Conservation (phyloP, 805 yeast species). For the Blastobotrys americana region DNA sequence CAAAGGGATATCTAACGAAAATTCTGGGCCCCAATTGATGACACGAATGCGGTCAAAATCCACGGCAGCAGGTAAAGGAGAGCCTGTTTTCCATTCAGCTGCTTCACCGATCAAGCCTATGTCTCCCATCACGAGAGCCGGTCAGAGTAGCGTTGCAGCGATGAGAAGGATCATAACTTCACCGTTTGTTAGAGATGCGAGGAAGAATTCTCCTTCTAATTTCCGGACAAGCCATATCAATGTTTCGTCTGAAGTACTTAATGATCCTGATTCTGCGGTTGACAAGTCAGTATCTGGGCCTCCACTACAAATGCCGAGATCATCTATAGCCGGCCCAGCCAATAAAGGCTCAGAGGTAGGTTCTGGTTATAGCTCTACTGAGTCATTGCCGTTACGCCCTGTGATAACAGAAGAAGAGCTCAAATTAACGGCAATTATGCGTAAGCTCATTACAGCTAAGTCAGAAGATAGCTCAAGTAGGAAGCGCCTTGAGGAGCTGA, state of each 20-base stretch:
- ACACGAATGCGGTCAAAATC: constrained; percentile 14
- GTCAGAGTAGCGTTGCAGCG: constrained; percentile 13
- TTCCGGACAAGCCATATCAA: not conserved
- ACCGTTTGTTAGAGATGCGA: constrained; percentile 12
- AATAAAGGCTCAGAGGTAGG: constrained; percentile 3
- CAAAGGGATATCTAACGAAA: not conserved
- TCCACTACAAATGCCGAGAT: constrained; percentile 3
- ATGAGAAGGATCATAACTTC: constrained; percentile 18
- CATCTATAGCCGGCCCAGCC: constrained; percentile 1
- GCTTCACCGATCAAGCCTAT: constrained; percentile 1
- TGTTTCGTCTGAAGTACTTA: not conserved
- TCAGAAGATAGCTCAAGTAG: constrained; percentile 8
- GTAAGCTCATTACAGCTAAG: constrained; percentile 12
- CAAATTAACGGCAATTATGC: constrained; percentile 12
- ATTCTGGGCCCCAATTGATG: not conserved
- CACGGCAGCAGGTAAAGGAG: constrained; percentile 12
- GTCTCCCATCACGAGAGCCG: constrained; percentile 2
- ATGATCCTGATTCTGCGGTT: constrained; percentile 1
- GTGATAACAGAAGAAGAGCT: constrained; percentile 1
- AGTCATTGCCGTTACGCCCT: constrained; percentile 2
- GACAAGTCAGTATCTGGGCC: not conserved
- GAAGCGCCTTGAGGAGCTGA: constrained; percentile 8
- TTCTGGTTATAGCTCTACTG: constrained; percentile 5
- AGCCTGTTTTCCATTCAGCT: constrained; percentile 1
- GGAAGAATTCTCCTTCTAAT: constrained; percentile 1